Percentiles rank a stretch among this genome's conserved stretches.
Conservation (phyloP, 2,329 filamentous ascomycete species). For the Microsporum audouinii region DNA sequence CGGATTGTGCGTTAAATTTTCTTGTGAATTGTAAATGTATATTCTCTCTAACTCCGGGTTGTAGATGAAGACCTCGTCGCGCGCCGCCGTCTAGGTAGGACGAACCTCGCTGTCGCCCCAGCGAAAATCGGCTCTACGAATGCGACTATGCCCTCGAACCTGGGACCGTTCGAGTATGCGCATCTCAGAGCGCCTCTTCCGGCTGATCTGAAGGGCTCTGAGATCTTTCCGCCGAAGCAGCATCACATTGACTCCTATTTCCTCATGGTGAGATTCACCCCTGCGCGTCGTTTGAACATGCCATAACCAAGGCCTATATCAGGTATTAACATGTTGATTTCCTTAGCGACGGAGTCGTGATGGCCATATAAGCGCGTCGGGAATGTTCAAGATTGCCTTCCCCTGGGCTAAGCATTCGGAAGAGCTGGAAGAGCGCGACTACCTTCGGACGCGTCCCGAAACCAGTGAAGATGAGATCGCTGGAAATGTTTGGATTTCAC, state of each 20-base stretch:
- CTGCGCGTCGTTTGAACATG: not conserved
- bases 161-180: conserved; percentile 88
- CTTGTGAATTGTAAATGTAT: not conserved
- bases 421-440: conserved; percentile 50
- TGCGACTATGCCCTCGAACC: conserved; percentile 59
- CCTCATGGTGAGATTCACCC: conserved; percentile 55
- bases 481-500: conserved; percentile 92
- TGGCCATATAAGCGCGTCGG: conserved; percentile 54
- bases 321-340: not conserved
- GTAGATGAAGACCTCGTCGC: conserved; percentile 63
- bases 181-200: conserved; percentile 87
- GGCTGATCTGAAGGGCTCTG: conserved; percentile 73
- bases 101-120: conserved; percentile 74
- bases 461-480: conserved; percentile 88
- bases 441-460: conserved; percentile 69
- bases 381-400: conserved; percentile 60
- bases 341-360: conserved; percentile 51
- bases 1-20: conserved; percentile 32
- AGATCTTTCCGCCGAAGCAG: conserved; percentile 62
- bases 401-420: conserved; percentile 52
- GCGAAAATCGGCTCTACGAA: conserved; percentile 58
- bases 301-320: not conserved
- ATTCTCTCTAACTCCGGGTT: not conserved
- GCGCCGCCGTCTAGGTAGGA: conserved; percentile 83
- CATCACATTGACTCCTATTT: conserved; percentile 78